Percentiles rank a stretch among this genome's conserved stretches.
These are phyloP conservation scores for Ananas comosus DNA, from an alignment of 176 grass and related monocot genomes.

Conservation along the genomic window DNA sequence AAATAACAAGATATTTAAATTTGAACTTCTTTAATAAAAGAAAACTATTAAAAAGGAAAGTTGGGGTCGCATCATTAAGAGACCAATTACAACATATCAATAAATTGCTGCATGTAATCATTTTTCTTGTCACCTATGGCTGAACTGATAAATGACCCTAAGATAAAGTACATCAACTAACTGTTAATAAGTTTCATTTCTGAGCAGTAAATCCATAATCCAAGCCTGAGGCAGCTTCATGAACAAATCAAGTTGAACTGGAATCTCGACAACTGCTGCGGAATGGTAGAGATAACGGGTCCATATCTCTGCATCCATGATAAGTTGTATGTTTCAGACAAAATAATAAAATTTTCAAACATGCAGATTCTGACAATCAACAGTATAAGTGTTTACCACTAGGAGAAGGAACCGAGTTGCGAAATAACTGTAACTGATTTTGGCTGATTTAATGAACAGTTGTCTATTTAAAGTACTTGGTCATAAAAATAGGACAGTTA, in stretches of 20 bases:
- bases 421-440: neutral
- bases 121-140: too few species aligned
- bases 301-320: conserved; percentile 62
- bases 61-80: too few species aligned
- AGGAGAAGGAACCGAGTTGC: neutral
- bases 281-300: conserved; percentile 97
- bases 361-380: neutral
- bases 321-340: too few species aligned
- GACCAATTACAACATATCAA: too few species aligned
- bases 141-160: neutral
- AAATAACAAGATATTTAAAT: too few species aligned
- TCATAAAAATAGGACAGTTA: neutral
- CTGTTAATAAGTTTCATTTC: too few species aligned
- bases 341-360: too few species aligned
- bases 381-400: neutral
- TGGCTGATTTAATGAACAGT: neutral
- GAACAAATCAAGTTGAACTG: conserved; percentile 97
- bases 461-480: neutral
- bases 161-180: conserved; percentile 29
- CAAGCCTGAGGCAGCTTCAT: conserved; percentile 18
- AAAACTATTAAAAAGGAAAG: too few species aligned
- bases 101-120: too few species aligned
- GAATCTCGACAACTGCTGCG: conserved; percentile 91
- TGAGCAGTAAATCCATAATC: too few species aligned
- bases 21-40: too few species aligned